These are phyloP conservation scores for Phytophthora colocasiae DNA, from an alignment of 352 stramenopile species.

Conservation along the genomic window DNA sequence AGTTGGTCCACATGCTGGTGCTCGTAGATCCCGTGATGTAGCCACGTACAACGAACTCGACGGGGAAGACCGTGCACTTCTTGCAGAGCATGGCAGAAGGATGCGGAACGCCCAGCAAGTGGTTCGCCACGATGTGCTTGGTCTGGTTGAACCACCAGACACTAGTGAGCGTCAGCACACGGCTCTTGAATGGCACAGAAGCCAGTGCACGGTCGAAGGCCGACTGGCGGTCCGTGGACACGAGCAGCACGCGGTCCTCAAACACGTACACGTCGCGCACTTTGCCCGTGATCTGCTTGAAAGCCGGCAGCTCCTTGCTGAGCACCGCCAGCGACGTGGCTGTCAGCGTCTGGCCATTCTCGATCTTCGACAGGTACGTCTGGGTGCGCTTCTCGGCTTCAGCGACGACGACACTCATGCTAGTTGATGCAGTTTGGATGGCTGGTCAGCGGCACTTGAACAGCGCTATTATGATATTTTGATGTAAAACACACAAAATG, in stretches of 20 bases:
- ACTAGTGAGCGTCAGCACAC: constrained; percentile 97
- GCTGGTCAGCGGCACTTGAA: constrained; percentile 24
- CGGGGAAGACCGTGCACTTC: constrained; percentile 96
- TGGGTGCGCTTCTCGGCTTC: constrained; percentile 77
- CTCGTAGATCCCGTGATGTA: constrained; percentile 97
- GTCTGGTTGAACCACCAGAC: constrained; percentile 97
- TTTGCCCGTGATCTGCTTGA: constrained; percentile 81
- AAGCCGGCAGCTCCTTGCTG: constrained; percentile 42
- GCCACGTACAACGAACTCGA: constrained; percentile 99
- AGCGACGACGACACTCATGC: constrained; percentile 53
- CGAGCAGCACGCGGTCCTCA: constrained; percentile 91
- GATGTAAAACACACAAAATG: background rate
- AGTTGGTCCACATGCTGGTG: constrained; percentile 99
- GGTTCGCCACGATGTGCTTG: constrained; percentile 97
- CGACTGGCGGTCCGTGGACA: constrained; percentile 99
- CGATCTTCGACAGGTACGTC: constrained; percentile 69
- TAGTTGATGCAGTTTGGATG: constrained; percentile 9
- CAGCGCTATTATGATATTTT: background rate
- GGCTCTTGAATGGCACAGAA: constrained; percentile 97
- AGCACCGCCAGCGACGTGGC: constrained; percentile 63
- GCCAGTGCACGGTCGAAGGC: constrained; percentile 98
- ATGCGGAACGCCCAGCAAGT: constrained; percentile 95
- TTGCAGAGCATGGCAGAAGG: constrained; percentile 96
- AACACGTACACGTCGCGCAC: constrained; percentile 95
- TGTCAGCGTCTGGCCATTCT: constrained; percentile 50